These are phyloP conservation scores for Pseudogymnoascus sp. DNA, from an alignment of 2,329 filamentous ascomycete species.

Conservation along the genomic window DNA sequence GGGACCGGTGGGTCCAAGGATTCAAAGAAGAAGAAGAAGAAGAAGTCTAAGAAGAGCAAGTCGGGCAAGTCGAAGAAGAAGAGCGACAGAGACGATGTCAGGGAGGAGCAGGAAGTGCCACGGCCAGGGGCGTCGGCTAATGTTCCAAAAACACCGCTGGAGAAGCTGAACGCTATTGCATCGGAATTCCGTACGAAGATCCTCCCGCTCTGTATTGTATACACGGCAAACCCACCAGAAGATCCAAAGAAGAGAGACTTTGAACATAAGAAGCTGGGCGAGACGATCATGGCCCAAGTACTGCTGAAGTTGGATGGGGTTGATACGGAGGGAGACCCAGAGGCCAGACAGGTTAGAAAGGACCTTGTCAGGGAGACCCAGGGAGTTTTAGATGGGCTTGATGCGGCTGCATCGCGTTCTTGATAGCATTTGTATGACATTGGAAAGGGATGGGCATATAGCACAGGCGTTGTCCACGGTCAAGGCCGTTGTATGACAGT, in stretches of 20 bases:
- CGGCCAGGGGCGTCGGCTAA: slow-evolving; percentile 27
- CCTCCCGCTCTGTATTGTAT: slow-evolving; percentile 57
- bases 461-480: neutral
- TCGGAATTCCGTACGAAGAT: slow-evolving; percentile 56
- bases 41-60: slow-evolving; percentile 33
- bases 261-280: slow-evolving; percentile 66
- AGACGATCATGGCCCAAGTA: slow-evolving; percentile 69
- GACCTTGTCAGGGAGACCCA: slow-evolving; percentile 67
- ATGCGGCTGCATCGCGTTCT: slow-evolving; percentile 30
- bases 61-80: slow-evolving; percentile 39
- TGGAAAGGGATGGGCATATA: neutral
- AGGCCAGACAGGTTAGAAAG: slow-evolving; percentile 59
- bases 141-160: slow-evolving; percentile 39
- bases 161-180: slow-evolving; percentile 60
- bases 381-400: slow-evolving; percentile 55
- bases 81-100: slow-evolving; percentile 25
- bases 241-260: slow-evolving; percentile 62
- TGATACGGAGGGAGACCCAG: slow-evolving; percentile 61
- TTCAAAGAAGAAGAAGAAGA: slow-evolving; percentile 38
- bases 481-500: neutral
- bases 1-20: slow-evolving; percentile 28
- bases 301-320: slow-evolving; percentile 70
- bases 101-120: slow-evolving; percentile 32
- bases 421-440: neutral
- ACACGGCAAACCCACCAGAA: slow-evolving; percentile 52